Evolutionary conservation across 768 basidiomycete genomes (phyloP), one percentile per base, ranked within the genome.

Genomic region (Rhizopogon sp.): DNA sequence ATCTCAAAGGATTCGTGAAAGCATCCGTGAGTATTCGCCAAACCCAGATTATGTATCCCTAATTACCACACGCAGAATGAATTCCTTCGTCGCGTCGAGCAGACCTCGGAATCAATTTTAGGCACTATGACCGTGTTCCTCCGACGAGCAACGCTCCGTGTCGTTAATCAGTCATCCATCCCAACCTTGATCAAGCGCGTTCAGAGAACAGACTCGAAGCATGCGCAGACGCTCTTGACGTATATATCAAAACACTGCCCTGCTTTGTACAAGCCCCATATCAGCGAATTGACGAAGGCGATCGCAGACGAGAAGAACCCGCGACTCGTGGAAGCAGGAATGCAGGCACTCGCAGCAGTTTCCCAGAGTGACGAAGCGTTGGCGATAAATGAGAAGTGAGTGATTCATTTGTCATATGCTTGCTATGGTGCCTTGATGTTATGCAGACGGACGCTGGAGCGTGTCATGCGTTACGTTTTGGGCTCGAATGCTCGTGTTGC

Each of bases 161-260:
- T 94, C 60, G 61, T 96, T 65, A 97, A 96, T 65, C 84, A 87
- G 50, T 93, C 95, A 0, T 89, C 88, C 1, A 79, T 98, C 16
- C 85, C 94, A 1, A 85, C 85, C 0, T 77, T 98, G 22, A 70
- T 98, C 60, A 85, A 86, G 60, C 82, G 84, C 25, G 62, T 87
- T 5, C 80, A 81, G 51, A 83, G 78, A 54, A n/a, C 58, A 65
- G 66, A 60, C 55, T 47, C 62, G 20, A 72, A 74, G 17, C 74
- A 80, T 50, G 83, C 88, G 0, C 73, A 74, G 56, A 72, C 70
- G 1, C 71, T 88, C 14, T 67, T 89, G 53, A 76, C 69, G 0
- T 83, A 75, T 58, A 73, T 92, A 17, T 84, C 90, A 1, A 96
- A 95, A 64, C 80, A 88, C 50, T 80, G 81, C 29, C 87, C 97